Evolutionary conservation across 371 early-diverging fungal genomes (phyloP).

Genomic region (Lichtheimia hyalospora): DNA sequence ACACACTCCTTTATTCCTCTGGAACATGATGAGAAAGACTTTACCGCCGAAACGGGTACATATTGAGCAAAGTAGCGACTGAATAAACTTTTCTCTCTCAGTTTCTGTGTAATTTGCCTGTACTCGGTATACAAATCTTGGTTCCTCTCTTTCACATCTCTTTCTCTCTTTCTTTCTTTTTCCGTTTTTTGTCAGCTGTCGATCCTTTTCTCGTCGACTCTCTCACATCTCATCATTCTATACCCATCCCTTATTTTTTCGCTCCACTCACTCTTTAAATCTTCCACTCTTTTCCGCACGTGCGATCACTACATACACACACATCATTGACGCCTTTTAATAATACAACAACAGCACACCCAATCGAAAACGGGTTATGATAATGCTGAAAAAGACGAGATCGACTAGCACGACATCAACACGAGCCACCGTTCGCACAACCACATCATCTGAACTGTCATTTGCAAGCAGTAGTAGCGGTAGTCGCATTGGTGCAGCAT

Average conservation of each 20-base stretch:
- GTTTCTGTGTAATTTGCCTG: slow-evolving; percentile 1
- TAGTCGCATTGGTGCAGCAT: slow-evolving; percentile 12
- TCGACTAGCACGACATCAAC: slow-evolving; percentile 16
- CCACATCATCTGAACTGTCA: slow-evolving; percentile 18
- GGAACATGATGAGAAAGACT: no score
- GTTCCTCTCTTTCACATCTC: not conserved
- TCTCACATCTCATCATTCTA: not conserved
- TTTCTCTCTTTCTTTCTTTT: slow-evolving; percentile 11
- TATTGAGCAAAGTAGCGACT: no score
- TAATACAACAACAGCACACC: not conserved
- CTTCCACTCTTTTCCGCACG: not conserved
- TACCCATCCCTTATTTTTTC: not conserved
- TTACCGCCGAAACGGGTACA: no score
- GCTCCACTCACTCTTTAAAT: not conserved
- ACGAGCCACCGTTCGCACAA: slow-evolving; percentile 12
- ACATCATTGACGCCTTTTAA: not conserved
- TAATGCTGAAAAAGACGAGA: slow-evolving; percentile 19
- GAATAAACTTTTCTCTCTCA: slow-evolving; percentile 1
- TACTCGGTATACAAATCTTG: not conserved
- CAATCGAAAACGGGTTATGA: not conserved
- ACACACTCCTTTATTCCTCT: no score
- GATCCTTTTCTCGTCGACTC: not conserved
- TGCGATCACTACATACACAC: no score
- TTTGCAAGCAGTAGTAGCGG: slow-evolving; percentile 14
- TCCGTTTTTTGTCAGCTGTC: slow-evolving; percentile 5